These are phyloP conservation scores for Sclerotinia trifoliorum DNA, from an alignment of 2,329 filamentous ascomycete species.

Conservation along the genomic window DNA sequence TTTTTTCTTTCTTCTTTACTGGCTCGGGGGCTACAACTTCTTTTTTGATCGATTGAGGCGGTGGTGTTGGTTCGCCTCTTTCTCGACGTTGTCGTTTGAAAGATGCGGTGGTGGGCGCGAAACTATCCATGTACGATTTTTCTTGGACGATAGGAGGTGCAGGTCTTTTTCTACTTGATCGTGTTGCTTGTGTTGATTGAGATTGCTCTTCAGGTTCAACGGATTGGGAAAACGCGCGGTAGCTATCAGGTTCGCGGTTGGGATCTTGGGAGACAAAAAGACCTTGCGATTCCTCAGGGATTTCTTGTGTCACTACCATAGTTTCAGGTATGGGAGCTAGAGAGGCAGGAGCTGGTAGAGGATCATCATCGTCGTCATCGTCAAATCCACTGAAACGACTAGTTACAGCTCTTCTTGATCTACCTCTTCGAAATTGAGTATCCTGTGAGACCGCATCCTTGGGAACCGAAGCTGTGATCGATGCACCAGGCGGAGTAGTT, in stretches of 20 bases:
- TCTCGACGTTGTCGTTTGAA: constrained; percentile 70
- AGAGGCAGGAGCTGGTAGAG: constrained; percentile 4
- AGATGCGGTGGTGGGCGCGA: constrained; percentile 68
- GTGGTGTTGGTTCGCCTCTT: constrained; percentile 35
- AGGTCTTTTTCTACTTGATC: constrained; percentile 44
- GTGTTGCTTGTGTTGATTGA: constrained; percentile 16
- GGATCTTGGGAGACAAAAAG: constrained; percentile 56
- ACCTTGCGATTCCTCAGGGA: constrained; percentile 39
- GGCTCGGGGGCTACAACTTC: constrained; percentile 22
- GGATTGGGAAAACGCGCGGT: constrained; percentile 27
- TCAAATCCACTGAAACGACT: constrained; percentile 75
- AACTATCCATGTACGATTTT: constrained; percentile 59
- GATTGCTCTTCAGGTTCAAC: constrained; percentile 18
- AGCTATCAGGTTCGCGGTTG: constrained; percentile 35
- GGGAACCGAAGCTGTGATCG: constrained; percentile 27
- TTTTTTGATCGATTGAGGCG: constrained; percentile 25
- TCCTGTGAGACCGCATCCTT: neutral
- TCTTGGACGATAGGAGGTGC: constrained; percentile 43
- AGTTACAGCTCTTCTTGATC: constrained; percentile 46
- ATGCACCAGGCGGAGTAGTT: constrained; percentile 13
- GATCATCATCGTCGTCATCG: constrained; percentile 51
- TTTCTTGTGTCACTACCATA: constrained; percentile 55
- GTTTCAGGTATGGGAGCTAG: constrained; percentile 39
- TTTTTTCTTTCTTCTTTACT: constrained; percentile 44
- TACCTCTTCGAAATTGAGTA: constrained; percentile 31